These are phyloP conservation scores for Tillandsia leiboldiana DNA, from an alignment of 176 grass and related monocot species.

Conservation along the genomic window DNA sequence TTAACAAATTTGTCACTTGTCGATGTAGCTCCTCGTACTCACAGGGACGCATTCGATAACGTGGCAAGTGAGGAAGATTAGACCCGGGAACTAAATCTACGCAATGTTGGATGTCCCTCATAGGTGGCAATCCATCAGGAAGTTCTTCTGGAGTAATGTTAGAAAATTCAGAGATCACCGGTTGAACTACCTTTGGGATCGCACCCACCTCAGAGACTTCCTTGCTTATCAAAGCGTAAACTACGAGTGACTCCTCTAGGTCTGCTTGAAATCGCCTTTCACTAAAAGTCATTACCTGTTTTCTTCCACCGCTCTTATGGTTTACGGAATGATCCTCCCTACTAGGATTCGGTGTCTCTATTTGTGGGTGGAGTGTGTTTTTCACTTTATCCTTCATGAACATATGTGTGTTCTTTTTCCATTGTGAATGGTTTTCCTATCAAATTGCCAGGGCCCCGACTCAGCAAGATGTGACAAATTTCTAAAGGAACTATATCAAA, in stretches of 20 bases:
- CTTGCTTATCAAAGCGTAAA: background rate
- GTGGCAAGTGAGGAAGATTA: background rate
- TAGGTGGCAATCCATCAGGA: background rate
- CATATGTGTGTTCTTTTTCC: background rate
- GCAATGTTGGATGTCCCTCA: conserved; percentile 6
- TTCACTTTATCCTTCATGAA: background rate
- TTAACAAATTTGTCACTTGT: conserved; percentile 5
- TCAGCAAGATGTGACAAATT: background rate
- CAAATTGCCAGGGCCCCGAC: background rate
- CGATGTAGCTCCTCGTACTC: conserved; percentile 15
- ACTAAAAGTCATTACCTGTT: background rate
- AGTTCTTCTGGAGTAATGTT: background rate
- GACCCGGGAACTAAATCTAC: conserved; percentile 8
- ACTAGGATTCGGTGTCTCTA: background rate
- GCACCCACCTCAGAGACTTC: background rate
- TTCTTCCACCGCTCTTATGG: background rate
- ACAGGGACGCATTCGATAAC: background rate
- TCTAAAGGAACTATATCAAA: too few relatives aligned
- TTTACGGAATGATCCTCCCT: background rate
- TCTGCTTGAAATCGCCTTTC: background rate
- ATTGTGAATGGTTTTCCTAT: background rate
- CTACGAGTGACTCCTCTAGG: background rate
- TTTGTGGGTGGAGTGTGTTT: background rate
- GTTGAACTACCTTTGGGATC: background rate
- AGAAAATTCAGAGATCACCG: background rate